Base-by-base conservation (phyloP, 371 early-diverging fungal genomes). In the Spraguea lophii region DNA sequence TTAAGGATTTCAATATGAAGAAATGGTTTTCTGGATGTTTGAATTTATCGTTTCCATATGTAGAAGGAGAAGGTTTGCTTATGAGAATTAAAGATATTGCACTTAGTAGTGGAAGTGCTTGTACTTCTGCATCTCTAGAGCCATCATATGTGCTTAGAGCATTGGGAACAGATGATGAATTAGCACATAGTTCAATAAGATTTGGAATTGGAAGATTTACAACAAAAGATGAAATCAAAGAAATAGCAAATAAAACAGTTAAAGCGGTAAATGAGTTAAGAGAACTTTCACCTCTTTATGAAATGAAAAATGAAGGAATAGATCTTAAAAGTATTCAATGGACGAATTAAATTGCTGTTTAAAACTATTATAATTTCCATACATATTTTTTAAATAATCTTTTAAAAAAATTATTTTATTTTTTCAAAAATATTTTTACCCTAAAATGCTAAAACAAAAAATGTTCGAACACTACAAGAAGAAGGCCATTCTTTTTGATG, bases 131-230 rank as follows among this genome's bases (percentile, higher is more conserved):
- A 9, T 88, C 88, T 0, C 73, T 94, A 13, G 98, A 97, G 69
- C 98, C 98, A 43, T 84, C 85, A 21, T 94, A 94, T 66, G 95
- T 93, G 13, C 75, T 94, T 22, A 82, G 92, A 46, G 92, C 98
- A 20, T 71, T 97, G 20, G 98, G 98, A 27, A 85, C 88, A 10
- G 86, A 87, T 36, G 94, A 93, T 52, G 98, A 92, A 52, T 79
- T 87, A 76, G 95, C 95, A 13, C 98, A 97, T 63, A 82, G 83
- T 44, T 84, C 85, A 9, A 90, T 97, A 53, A 79, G 98, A 46
- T 97, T 93, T 67, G 94, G 95, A 43, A 82, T 97, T 56, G 92
- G 94, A 30, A 73, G 93, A 55, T 97, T 92, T 69, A 94, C 98
- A 21, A 90, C 89, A 9, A 83, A 89, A 53, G 78, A 78, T 48